These are phyloP conservation scores for Nicotiana undulata DNA, from an alignment of 257 asterid species.

Conservation along the genomic window DNA sequence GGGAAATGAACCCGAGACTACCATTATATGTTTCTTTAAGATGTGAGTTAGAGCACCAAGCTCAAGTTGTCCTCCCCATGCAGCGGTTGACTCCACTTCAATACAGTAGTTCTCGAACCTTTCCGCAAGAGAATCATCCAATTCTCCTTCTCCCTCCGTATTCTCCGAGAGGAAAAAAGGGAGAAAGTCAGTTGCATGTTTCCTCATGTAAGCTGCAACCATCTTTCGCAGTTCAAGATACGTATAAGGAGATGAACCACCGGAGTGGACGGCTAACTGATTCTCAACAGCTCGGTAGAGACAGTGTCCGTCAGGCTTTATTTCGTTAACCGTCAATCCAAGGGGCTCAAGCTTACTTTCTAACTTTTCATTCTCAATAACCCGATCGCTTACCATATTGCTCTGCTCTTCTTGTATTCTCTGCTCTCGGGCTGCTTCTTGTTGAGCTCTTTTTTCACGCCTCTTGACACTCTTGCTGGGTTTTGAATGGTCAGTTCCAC, in stretches of 20 bases:
- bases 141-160: constrained; percentile 40
- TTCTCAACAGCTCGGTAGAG: constrained; percentile 93
- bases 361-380: constrained; percentile 53
- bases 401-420: constrained; percentile 89
- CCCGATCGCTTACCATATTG: constrained; percentile 57
- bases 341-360: constrained; percentile 72
- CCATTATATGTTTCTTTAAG: constrained; percentile 71
- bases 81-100: constrained; percentile 84
- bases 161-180: constrained; percentile 80
- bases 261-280: constrained; percentile 51
- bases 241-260: constrained; percentile 62
- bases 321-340: constrained; percentile 68
- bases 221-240: constrained; percentile 69
- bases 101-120: constrained; percentile 76
- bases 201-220: constrained; percentile 86
- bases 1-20: constrained; percentile 90
- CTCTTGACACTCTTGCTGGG: constrained; percentile 67
- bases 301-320: constrained; percentile 95
- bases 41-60: constrained; percentile 88
- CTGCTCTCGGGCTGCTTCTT: constrained; percentile 92
- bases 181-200: constrained; percentile 54
- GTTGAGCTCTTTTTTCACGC: constrained; percentile 81
- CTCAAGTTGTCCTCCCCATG: constrained; percentile 98
- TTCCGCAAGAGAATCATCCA: constrained; percentile 37
- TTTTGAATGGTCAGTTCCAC: constrained; percentile 49